Base-by-base conservation (phyloP, 495 filamentous ascomycete species). In the Penicillium argentinense region DNA sequence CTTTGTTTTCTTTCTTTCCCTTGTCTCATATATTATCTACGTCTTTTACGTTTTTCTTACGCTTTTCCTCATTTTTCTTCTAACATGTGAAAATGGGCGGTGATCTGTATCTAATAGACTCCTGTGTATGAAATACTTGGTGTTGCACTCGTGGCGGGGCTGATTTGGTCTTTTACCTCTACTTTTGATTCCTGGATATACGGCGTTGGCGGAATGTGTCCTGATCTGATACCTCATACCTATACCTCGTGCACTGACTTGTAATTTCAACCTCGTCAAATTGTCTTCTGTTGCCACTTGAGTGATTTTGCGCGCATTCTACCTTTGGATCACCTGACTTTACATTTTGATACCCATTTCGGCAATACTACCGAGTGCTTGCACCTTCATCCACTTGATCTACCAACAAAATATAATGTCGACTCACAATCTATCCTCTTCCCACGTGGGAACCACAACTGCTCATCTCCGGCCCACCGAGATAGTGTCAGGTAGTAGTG, bases 111-210 rank as follows among this genome's bases (percentile, higher is more conserved):
- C 21, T 44, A 39, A 42, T 49, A 44, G 38, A 38, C 57, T 27
- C 45, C 18, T 45, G 29, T 40, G 45, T 49, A 48, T 45, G 27
- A 51, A 33, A 51, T 59, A 56, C 52, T 42, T 27, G 51, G 51
- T 49, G 51, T 48, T 58, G 29, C 27, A 38, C 25, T 45, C 42
- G 32, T 28, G 45, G 50, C 27, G 21, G 23, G 39, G 19, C 39
- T 22, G 37, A 34, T 34, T 23, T 40, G 41, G 9, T 37, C 19
- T 32, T 16, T 21, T 25, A 5, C 12, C 18, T 50, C 30, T 39
- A 18, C 17, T 19, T 16, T 28, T 36, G 23, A 19, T 41, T 45
- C 7, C 16, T n/a, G n/a, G n/a, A n/a, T n/a, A n/a, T 5, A 33
- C n/a, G 37, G 27, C 8, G 19, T 42, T 42, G 39, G 5, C 13